These are phyloP conservation scores for Raddia guianensis DNA, from an alignment of 176 grass and related monocot species.

Conservation along the genomic window DNA sequence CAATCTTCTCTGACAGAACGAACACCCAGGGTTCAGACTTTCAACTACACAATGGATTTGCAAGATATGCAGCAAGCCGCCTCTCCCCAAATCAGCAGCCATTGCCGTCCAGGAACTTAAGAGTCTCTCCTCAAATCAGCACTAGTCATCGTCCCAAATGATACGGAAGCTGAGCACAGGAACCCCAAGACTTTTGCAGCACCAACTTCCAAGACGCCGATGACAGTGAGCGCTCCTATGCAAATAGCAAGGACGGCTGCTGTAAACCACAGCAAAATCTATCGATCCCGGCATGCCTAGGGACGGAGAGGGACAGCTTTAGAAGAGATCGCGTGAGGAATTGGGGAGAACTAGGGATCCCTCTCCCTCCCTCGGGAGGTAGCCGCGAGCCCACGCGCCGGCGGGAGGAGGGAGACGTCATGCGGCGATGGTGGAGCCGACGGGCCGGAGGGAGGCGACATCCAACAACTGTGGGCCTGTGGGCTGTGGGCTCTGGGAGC, in stretches of 20 bases:
- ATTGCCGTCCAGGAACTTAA: background rate
- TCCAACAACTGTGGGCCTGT: background rate
- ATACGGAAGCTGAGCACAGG: slow-evolving; percentile 51
- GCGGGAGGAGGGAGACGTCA: background rate
- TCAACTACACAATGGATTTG: background rate
- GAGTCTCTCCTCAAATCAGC: too few relatives aligned
- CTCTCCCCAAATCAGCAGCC: slow-evolving; percentile 75
- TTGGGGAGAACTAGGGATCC: background rate
- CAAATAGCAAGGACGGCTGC: slow-evolving; percentile 40
- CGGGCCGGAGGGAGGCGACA: too few relatives aligned
- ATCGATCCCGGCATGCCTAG: slow-evolving; percentile 24
- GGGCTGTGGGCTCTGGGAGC: too few relatives aligned
- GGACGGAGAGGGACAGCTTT: background rate
- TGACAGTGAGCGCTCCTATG: slow-evolving; percentile 45
- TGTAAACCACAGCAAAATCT: slow-evolving; percentile 7
- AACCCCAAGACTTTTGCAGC: slow-evolving; percentile 38
- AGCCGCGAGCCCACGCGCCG: background rate
- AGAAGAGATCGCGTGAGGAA: background rate
- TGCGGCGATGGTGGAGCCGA: background rate
- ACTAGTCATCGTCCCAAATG: background rate
- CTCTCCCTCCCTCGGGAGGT: background rate
- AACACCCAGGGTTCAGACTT: slow-evolving; percentile 4
- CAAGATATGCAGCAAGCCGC: slow-evolving; percentile 49
- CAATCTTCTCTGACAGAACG: background rate
- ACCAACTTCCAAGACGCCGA: slow-evolving; percentile 39